Percentiles rank a stretch among this genome's conserved stretches.
Evolutionary conservation across 768 basidiomycete genomes (phyloP).

Genomic region (Leccinum incarnatum): DNA sequence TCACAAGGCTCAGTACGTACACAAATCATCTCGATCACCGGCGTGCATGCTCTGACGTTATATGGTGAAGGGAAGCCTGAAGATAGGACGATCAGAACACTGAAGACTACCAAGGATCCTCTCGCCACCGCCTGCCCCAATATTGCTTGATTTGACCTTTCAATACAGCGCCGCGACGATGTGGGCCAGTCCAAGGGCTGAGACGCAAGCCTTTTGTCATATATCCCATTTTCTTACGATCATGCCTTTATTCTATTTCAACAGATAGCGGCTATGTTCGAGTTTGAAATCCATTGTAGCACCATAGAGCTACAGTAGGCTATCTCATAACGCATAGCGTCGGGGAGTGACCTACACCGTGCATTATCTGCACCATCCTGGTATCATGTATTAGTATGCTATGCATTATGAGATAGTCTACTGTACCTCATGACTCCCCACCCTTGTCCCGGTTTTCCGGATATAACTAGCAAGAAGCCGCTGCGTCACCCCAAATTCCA

Average conservation of each 20-base stretch:
- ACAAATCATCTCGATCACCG: not conserved
- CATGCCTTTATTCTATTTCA: not conserved
- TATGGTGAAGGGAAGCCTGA: not conserved
- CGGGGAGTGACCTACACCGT: too few relatives aligned
- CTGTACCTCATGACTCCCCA: not conserved
- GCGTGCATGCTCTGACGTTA: not conserved
- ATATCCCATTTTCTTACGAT: not conserved
- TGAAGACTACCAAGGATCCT: not conserved
- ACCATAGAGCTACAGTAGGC: too few relatives aligned
- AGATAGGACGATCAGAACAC: conserved; percentile 3
- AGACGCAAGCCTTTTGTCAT: not conserved
- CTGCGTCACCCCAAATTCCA: not conserved
- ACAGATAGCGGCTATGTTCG: not conserved
- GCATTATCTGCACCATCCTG: too few relatives aligned
- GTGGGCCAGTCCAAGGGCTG: not conserved
- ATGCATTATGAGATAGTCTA: too few relatives aligned
- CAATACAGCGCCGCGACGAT: not conserved
- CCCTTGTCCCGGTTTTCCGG: conserved; percentile 1
- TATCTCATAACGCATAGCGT: too few relatives aligned
- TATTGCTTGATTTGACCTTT: not conserved
- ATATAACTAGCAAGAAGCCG: conserved; percentile 11
- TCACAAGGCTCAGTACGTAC: conserved; percentile 6
- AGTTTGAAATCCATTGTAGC: not conserved
- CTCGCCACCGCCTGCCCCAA: not conserved
- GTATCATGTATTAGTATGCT: too few relatives aligned